These are phyloP conservation scores for Eucalyptus camaldulensis DNA, from an alignment of 345 rosid species.

Conservation along the genomic window DNA sequence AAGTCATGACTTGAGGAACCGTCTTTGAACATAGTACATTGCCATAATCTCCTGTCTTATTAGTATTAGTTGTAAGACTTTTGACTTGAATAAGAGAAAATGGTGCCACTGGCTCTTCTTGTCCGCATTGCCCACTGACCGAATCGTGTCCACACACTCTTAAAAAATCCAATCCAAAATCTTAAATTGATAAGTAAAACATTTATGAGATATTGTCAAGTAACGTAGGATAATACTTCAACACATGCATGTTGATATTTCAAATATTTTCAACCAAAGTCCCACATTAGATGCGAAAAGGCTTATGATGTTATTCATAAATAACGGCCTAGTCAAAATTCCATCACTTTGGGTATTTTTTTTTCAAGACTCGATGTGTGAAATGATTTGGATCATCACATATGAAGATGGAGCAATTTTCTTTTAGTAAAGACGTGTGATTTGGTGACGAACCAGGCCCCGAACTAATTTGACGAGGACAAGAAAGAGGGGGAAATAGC, in stretches of 20 bases:
- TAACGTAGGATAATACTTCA: no score
- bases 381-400: neutral
- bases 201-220: no score
- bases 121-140: no score
- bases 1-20: neutral
- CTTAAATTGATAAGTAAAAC: neutral
- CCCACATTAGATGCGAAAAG: no score
- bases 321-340: neutral
- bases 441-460: neutral
- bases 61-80: no score
- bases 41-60: no score
- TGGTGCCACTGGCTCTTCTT: no score
- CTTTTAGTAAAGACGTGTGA: neutral
- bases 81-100: no score
- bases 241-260: neutral
- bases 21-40: neutral
- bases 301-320: neutral
- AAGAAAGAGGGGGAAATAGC: accelerated
- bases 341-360: no score
- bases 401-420: neutral
- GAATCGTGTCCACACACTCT: neutral
- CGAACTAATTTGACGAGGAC: neutral
- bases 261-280: neutral
- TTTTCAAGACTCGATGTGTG: neutral
- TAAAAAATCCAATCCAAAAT: neutral